Percentiles rank a stretch among this genome's conserved stretches.
Evolutionary conservation across 1,284 basidiomycete species (phyloP).

Genomic region (Melampsora larici-populina): DNA sequence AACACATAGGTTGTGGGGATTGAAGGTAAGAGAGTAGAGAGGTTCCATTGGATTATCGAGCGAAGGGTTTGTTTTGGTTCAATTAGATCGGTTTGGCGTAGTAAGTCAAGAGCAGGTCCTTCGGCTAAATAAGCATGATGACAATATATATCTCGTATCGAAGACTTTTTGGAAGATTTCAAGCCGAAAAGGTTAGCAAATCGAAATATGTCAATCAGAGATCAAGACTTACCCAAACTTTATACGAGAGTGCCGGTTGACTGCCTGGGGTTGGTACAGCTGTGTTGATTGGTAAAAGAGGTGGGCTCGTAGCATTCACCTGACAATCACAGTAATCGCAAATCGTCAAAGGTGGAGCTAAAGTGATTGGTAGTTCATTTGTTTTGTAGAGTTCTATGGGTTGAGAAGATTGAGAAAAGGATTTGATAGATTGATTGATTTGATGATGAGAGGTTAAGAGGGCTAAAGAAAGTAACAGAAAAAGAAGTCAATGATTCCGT

Average conservation of each 20-base stretch:
- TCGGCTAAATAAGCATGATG: constrained; percentile 40
- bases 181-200: not conserved
- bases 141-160: constrained; percentile 41
- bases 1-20: constrained; percentile 34
- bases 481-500: not conserved
- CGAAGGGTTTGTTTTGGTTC: not conserved
- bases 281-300: not conserved
- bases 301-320: constrained; percentile 18
- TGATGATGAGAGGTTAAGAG: not conserved
- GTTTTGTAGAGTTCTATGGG: not conserved
- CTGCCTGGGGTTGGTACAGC: not conserved
- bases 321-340: constrained; percentile 36
- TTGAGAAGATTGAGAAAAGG: not conserved
- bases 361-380: constrained; percentile 15
- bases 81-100: constrained; percentile 6
- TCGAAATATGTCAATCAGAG: not conserved
- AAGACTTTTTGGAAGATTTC: constrained; percentile 14
- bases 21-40: not conserved
- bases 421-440: not conserved
- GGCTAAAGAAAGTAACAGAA: not conserved
- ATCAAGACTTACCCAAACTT: constrained; percentile 31
- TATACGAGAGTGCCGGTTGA: not conserved
- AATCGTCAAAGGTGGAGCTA: constrained; percentile 2
- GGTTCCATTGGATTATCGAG: constrained; percentile 28
- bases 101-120: constrained; percentile 31